These are phyloP conservation scores for Lumnitzera littorea DNA, from an alignment of 345 rosid genomes.

Conservation along the genomic window DNA sequence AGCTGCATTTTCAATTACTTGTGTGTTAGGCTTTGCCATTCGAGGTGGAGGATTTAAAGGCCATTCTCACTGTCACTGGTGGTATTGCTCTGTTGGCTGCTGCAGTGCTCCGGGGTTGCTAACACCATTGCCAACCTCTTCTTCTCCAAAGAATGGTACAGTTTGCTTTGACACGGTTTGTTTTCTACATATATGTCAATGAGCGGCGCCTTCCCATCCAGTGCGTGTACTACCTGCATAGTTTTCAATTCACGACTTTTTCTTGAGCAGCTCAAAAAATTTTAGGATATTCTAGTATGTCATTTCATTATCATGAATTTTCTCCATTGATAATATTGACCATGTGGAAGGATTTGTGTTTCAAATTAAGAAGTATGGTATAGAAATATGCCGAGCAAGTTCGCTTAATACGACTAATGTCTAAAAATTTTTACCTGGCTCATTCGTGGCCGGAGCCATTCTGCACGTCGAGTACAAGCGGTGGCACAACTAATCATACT, in stretches of 20 bases:
- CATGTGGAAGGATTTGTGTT: too few species aligned
- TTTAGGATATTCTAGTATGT: too few species aligned
- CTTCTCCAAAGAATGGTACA: constrained; percentile 35
- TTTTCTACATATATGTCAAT: constrained; percentile 37
- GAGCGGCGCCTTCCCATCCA: constrained; percentile 53
- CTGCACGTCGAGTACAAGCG: constrained; percentile 70
- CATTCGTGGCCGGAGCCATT: constrained; percentile 61
- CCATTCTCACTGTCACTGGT: constrained; percentile 64
- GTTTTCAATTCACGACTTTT: background rate
- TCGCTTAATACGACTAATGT: background rate
- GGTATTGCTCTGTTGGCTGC: constrained; percentile 23
- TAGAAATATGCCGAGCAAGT: background rate
- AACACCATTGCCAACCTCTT: constrained; percentile 33
- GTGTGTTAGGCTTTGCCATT: constrained; percentile 37
- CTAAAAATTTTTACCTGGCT: constrained; percentile 47
- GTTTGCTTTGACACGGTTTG: constrained; percentile 22
- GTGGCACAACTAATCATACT: constrained; percentile 70
- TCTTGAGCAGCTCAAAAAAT: background rate
- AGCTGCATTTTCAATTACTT: background rate
- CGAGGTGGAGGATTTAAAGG: constrained; percentile 41
- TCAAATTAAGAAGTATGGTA: too few species aligned
- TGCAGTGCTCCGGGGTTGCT: constrained; percentile 23
- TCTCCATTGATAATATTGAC: too few species aligned
- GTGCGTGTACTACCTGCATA: constrained; percentile 51
- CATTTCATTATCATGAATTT: too few species aligned